Evolutionary conservation across 768 basidiomycete genomes (phyloP), one percentile per base, ranked within the genome.

Genomic region (Clitopilus hobsonii): DNA sequence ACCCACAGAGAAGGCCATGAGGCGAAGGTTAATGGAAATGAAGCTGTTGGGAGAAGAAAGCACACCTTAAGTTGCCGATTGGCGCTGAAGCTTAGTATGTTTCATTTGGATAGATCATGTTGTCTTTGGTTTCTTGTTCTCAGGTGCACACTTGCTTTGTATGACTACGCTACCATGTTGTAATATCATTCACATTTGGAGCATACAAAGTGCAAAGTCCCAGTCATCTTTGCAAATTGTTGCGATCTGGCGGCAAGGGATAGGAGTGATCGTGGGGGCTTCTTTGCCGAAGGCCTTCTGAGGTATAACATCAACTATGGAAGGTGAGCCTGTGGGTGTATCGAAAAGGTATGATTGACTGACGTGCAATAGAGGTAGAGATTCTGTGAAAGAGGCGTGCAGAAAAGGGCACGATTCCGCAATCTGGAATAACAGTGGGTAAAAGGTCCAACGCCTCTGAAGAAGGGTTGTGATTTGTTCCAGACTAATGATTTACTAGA

Each of bases 1-100:
- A 20, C 88, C 85, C 49, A 91, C 94, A 3, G 95, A 98, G 74
- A 91, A 85, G 72, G 86, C 91, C 55, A 97, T 94, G 85, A 79
- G 89, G 54, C 79, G 89, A 18, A 80, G 91, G 48, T 76, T 94
- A 13, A 88, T 82, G 13, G 83, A 88, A 71, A 86, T 98, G 84
- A 82, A 84, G 69, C 73, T 85, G 29, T 79, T 93, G 53, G 82
- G 81, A 62, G 83, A 83, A 62, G 87, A 85, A 63, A 72, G 72
- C 23, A 73, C 72, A 32, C 74, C 82, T 6, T 83, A 67, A 75
- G 52, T 49, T 27, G n/a, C n/a, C 38, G 29, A 27, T 51, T 18
- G 29, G 29, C 14, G 14, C 29, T 30, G 7, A 14, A 14, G 29
- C 7, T 30, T 30, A 30, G 6, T 30, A 30, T 14, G 11, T 20